Percentiles rank a stretch among this genome's conserved stretches.
Evolutionary conservation across 768 basidiomycete genomes (phyloP).

Genomic region (Leccinum variicolor): DNA sequence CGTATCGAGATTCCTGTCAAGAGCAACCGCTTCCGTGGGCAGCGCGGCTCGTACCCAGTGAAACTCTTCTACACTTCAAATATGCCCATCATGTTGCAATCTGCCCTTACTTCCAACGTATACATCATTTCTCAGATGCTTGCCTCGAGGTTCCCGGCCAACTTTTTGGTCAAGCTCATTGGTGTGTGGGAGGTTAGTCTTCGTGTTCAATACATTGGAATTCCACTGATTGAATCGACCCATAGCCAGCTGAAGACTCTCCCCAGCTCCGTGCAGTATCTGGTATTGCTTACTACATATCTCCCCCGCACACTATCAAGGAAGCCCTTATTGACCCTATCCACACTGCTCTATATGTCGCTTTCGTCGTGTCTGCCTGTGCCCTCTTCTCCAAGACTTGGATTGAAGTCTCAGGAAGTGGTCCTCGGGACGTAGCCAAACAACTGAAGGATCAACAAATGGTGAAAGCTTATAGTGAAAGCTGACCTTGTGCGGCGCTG

Average conservation of each 20-base stretch:
- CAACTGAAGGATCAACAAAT: conserved; percentile 98
- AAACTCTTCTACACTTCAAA: conserved; percentile 99
- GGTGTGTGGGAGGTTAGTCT: conserved; percentile 94
- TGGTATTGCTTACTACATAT: conserved; percentile 97
- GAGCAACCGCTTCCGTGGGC: conserved; percentile 94
- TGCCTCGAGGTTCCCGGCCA: conserved; percentile 83
- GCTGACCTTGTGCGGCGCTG: not conserved
- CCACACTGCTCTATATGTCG: conserved; percentile 87
- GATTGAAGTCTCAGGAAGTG: conserved; percentile 97
- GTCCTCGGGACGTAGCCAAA: conserved; percentile 94
- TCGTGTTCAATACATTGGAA: not conserved
- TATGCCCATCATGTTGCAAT: conserved; percentile 99
- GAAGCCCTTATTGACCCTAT: conserved; percentile 89
- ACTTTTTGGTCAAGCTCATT: conserved; percentile 84
- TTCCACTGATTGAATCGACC: conserved; percentile 4
- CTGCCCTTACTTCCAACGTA: conserved; percentile 87
- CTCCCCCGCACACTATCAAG: conserved; percentile 90
- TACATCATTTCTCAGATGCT: conserved; percentile 98
- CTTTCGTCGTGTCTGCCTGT: conserved; percentile 91
- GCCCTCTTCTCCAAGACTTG: conserved; percentile 99
- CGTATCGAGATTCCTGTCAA: conserved; percentile 98
- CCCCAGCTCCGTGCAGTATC: conserved; percentile 87
- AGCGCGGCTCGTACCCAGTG: conserved; percentile 92
- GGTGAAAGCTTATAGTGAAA: conserved; percentile 40
- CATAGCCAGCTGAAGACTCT: conserved; percentile 88